Base-by-base conservation (phyloP, 768 basidiomycete species). In the Mycena venus region DNA sequence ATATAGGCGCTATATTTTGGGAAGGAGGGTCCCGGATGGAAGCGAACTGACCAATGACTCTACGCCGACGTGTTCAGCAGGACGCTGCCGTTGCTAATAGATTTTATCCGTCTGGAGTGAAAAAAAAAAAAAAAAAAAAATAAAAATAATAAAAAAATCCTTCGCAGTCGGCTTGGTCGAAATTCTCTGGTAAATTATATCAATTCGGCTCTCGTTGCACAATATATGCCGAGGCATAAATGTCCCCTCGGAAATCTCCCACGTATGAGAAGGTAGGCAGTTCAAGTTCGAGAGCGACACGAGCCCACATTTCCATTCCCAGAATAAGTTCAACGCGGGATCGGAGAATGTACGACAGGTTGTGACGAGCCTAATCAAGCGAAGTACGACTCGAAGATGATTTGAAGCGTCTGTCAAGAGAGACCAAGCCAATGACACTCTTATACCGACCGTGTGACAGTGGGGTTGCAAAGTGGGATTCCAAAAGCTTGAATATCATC, bases 341-440 rank as follows among this genome's bases (percentile, higher is more conserved):
- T 60, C 58, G 29, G n/a, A 49, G 21, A 69, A 60, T 47, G 25
- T 25, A 19, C 68, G 68, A 49, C 68, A 69, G 27, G 58, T 60
- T 23, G 12, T 25, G 14, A 58, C 68, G 17, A 69, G 68, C n/a
- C 40, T n/a, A n/a, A n/a, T n/a, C n/a, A n/a, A n/a, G n/a, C n/a
- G n/a, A n/a, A n/a, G n/a, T n/a, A n/a, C n/a, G n/a, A n/a, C n/a
- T n/a, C n/a, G n/a, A n/a, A n/a, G n/a, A n/a, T n/a, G n/a, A n/a
- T n/a, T n/a, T n/a, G n/a, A n/a, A n/a, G n/a, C n/a, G n/a, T n/a
- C n/a, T n/a, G n/a, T n/a, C n/a, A n/a, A n/a, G n/a, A n/a, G n/a
- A n/a, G n/a, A n/a, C n/a, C n/a, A n/a, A n/a, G n/a, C n/a, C n/a
- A n/a, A n/a, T n/a, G n/a, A n/a, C n/a, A n/a, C n/a, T n/a, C n/a